phyloP scores from a whole-genome alignment of 352 stramenopile genomes.

The Stramenopiles sp. region DNA sequence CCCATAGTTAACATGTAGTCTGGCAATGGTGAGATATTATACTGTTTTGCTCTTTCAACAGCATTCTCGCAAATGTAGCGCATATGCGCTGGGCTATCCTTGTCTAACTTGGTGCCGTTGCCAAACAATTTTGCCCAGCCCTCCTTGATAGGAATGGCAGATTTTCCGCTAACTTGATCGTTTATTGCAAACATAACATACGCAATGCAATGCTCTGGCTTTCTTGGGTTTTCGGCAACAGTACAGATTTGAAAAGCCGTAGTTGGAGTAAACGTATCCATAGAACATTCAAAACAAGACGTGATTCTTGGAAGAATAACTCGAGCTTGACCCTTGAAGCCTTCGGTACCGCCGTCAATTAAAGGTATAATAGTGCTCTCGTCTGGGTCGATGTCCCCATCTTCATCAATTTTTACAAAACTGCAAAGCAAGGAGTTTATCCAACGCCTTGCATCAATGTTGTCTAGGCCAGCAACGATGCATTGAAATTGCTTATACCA shows the following conservation, averaged over 20 bases:
- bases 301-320: slow-evolving; percentile 92
- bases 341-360: slow-evolving; percentile 92
- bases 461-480: slow-evolving; percentile 88
- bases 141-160: background rate
- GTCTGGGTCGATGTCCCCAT: slow-evolving; percentile 38
- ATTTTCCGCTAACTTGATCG: background rate
- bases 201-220: slow-evolving; percentile 89
- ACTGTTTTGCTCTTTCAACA: slow-evolving; percentile 40
- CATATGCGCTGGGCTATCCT: slow-evolving; percentile 87
- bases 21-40: background rate
- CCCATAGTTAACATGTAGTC: slow-evolving; percentile 85
- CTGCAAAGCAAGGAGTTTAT: slow-evolving; percentile 84
- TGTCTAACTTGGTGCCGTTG: slow-evolving; percentile 77
- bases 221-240: slow-evolving; percentile 79
- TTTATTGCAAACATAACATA: slow-evolving; percentile 56
- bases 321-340: slow-evolving; percentile 84
- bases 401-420: slow-evolving; percentile 60
- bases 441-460: slow-evolving; percentile 87
- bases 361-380: slow-evolving; percentile 79
- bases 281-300: slow-evolving; percentile 94
- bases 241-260: slow-evolving; percentile 91
- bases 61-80: slow-evolving; percentile 83
- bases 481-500: slow-evolving; percentile 88
- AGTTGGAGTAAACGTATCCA: slow-evolving; percentile 88
- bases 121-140: slow-evolving; percentile 71